A percentile compares a stretch with the other conserved stretches of the same genome.
phyloP scores from a whole-genome alignment of 352 stramenopile species.

The Discostella stelligera region DNA sequence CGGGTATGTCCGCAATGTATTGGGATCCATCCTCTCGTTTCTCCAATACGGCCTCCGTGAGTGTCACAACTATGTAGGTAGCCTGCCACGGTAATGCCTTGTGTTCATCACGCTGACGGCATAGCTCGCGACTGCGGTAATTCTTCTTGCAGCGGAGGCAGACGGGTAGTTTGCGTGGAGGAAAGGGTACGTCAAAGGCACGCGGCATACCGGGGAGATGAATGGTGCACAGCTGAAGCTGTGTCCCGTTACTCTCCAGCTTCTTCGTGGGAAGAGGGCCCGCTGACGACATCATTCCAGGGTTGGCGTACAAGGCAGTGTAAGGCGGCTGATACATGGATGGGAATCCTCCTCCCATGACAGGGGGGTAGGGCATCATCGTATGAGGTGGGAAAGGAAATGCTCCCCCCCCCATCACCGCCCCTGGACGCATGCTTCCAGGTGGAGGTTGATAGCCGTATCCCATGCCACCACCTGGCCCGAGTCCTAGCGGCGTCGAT shows the following conservation, averaged over 20 bases:
- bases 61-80: constrained; percentile 71
- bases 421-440: background rate
- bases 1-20: constrained; percentile 65
- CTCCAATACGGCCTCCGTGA: constrained; percentile 53
- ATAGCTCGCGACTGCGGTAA: constrained; percentile 77
- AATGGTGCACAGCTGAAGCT: constrained; percentile 16
- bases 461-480: background rate
- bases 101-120: constrained; percentile 68
- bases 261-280: background rate
- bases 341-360: constrained; percentile 4
- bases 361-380: constrained; percentile 11
- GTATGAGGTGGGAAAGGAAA: background rate
- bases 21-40: constrained; percentile 29
- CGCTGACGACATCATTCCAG: background rate
- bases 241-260: background rate
- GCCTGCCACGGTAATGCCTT: constrained; percentile 66
- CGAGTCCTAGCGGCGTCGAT: background rate
- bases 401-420: background rate
- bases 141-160: constrained; percentile 81
- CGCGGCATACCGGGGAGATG: constrained; percentile 64
- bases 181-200: constrained; percentile 72
- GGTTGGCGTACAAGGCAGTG: background rate
- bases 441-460: constrained; percentile 16
- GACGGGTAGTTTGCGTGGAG: constrained; percentile 62
- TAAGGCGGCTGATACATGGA: constrained; percentile 15